These are phyloP conservation scores for Gossypium bickii DNA, from an alignment of 345 rosid genomes.

Conservation along the genomic window DNA sequence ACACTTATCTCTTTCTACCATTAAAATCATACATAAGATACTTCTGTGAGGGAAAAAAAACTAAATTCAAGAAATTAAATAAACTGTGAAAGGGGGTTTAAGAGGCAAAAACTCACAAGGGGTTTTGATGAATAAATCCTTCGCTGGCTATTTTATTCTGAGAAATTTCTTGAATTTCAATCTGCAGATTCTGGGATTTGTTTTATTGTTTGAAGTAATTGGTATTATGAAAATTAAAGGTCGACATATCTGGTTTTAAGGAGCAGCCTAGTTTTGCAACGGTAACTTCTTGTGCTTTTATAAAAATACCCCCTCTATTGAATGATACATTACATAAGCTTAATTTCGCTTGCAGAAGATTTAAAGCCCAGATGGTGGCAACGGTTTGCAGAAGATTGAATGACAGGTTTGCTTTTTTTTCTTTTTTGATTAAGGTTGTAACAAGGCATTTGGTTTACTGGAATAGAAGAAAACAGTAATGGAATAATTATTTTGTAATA, in stretches of 20 bases:
- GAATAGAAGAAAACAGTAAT: no score
- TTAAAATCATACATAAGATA: background rate
- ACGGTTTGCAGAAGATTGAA: no score
- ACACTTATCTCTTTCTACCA: background rate
- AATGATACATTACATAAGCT: background rate
- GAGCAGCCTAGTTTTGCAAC: constrained; percentile 10
- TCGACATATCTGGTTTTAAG: background rate
- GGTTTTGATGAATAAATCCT: background rate
- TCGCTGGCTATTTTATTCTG: background rate
- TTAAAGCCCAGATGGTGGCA: background rate
- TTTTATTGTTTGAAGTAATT: background rate
- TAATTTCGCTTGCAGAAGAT: background rate
- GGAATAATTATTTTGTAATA: no score
- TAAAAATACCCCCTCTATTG: background rate
- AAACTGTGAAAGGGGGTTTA: background rate
- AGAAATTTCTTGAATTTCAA: background rate
- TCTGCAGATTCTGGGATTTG: background rate
- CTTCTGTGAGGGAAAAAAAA: background rate
- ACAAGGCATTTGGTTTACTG: fast-evolving
- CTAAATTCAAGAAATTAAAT: background rate
- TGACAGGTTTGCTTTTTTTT: no score
- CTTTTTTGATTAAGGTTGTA: background rate
- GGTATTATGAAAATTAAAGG: background rate
- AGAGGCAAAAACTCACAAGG: constrained; percentile 6
- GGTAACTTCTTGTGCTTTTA: constrained; percentile 21